phyloP scores from a whole-genome alignment of 176 grass and related monocot species.

The Tuctoria greenei region DNA sequence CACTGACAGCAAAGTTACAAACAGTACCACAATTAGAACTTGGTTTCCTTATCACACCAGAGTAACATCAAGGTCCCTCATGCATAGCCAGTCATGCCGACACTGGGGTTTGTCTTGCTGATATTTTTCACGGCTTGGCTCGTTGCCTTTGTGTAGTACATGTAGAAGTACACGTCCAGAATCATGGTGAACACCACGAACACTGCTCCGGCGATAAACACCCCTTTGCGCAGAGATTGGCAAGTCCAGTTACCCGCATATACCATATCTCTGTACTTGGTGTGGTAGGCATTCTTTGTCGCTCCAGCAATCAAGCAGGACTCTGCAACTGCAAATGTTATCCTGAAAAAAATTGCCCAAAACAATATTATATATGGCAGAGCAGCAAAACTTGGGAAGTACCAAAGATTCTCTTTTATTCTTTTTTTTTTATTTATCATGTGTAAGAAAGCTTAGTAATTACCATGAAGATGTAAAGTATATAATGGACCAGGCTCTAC shows the following conservation, averaged over 20 bases:
- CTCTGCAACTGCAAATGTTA: conserved; percentile 74
- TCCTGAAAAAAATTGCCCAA: conserved; percentile 35
- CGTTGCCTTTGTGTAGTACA: conserved; percentile 86
- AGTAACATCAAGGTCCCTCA: conserved; percentile 26
- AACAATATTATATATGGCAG: neutral
- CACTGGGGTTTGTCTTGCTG: conserved; percentile 50
- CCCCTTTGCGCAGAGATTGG: conserved; percentile 82
- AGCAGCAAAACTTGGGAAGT: neutral
- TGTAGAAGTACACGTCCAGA: conserved; percentile 86
- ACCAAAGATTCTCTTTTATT: neutral
- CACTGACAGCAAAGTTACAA: neutral
- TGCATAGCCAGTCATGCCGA: conserved; percentile 68
- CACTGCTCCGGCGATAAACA: conserved; percentile 64
- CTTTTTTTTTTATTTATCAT: no score
- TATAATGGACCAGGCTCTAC: conserved; percentile 91
- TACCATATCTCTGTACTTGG: conserved; percentile 77
- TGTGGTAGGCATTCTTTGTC: conserved; percentile 87
- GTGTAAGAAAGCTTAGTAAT: neutral
- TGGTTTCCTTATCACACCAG: neutral
- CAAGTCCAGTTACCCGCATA: conserved; percentile 87
- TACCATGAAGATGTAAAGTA: conserved; percentile 88
- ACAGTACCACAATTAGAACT: neutral
- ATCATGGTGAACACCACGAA: conserved; percentile 90
- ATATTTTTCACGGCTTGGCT: conserved; percentile 53
- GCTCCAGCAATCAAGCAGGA: conserved; percentile 78